These are phyloP conservation scores for Russula sp. DNA, from an alignment of 768 basidiomycete species.

Conservation along the genomic window DNA sequence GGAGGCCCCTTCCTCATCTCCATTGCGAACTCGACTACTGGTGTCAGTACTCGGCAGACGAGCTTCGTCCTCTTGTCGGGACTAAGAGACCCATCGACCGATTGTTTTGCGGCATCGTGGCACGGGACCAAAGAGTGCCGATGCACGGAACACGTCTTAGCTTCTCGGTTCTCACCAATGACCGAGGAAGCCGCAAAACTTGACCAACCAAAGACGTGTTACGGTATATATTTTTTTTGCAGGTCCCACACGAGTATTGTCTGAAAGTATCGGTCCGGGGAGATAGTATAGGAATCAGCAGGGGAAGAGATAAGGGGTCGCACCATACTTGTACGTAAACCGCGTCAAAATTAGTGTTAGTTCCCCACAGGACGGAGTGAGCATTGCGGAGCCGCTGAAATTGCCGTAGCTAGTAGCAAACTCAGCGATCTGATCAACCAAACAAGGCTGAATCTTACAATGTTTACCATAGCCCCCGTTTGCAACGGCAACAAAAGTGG, in stretches of 20 bases:
- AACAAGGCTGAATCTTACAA: conserved; percentile 28
- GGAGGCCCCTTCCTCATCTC: conserved; percentile 40
- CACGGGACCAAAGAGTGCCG: neutral
- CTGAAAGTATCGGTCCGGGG: conserved; percentile 32
- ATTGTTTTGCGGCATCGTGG: conserved; percentile 38
- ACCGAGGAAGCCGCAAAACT: conserved; percentile 45
- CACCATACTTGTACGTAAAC: conserved; percentile 51
- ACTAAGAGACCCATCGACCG: conserved; percentile 43
- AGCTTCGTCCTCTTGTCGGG: conserved; percentile 48
- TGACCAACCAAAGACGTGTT: conserved; percentile 43
- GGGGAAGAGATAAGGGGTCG: conserved; percentile 11
- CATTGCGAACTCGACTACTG: conserved; percentile 40
- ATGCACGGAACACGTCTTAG: conserved; percentile 1
- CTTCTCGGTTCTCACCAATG: conserved; percentile 33
- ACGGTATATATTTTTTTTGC: conserved; percentile 36
- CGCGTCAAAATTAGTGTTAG: conserved; percentile 40
- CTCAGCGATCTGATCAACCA: neutral
- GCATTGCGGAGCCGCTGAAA: conserved; percentile 43
- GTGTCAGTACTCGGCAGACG: conserved; percentile 44
- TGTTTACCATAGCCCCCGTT: conserved; percentile 6
- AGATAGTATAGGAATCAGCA: conserved; percentile 29
- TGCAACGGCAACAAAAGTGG: conserved; percentile 30
- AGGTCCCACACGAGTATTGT: conserved; percentile 44
- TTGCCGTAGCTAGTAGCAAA: conserved; percentile 32
- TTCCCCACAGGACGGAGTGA: conserved; percentile 38